Percentiles rank a stretch among this genome's conserved stretches.
Evolutionary conservation across 371 early-diverging fungal species (phyloP).

Genomic region (Rhizopus delemar): DNA sequence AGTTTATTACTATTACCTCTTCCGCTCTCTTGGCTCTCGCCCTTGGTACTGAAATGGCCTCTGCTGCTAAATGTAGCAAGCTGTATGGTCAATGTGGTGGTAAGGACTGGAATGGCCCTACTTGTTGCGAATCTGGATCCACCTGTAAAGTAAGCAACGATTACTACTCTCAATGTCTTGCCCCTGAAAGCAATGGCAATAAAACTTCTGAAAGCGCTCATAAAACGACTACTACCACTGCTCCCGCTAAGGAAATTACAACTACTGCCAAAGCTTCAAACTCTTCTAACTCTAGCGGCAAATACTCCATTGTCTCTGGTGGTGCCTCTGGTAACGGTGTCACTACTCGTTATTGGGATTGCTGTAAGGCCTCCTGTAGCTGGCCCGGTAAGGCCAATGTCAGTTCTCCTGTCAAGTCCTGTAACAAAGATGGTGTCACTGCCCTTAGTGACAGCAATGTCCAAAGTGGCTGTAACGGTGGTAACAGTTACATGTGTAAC

Average conservation of each 20-base stretch:
- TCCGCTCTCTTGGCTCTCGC: slow-evolving; percentile 2
- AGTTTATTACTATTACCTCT: not conserved
- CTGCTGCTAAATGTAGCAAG: slow-evolving; percentile 13
- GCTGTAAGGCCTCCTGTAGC: slow-evolving; percentile 53
- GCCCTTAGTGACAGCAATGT: slow-evolving; percentile 25
- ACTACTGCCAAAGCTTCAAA: slow-evolving; percentile 8
- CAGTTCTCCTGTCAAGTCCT: slow-evolving; percentile 32
- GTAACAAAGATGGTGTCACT: slow-evolving; percentile 37
- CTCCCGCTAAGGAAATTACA: slow-evolving; percentile 4
- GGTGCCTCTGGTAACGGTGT: slow-evolving; percentile 33
- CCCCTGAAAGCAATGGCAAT: not conserved
- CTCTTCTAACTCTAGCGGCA: slow-evolving; percentile 25
- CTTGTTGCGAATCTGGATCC: slow-evolving; percentile 32
- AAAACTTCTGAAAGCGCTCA: slow-evolving; percentile 1
- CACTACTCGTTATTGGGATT: slow-evolving; percentile 55
- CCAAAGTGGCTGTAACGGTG: slow-evolving; percentile 42
- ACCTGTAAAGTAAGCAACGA: slow-evolving; percentile 17
- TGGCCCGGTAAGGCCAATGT: slow-evolving; percentile 45
- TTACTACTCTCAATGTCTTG: slow-evolving; percentile 33
- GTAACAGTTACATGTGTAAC: slow-evolving; percentile 43
- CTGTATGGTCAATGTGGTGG: slow-evolving; percentile 36
- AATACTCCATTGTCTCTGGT: slow-evolving; percentile 19
- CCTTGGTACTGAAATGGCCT: not conserved
- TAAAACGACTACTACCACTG: slow-evolving; percentile 12
- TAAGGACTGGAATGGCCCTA: slow-evolving; percentile 26